Base-by-base conservation (phyloP, 768 basidiomycete genomes). In the Clathrus columnatus region DNA sequence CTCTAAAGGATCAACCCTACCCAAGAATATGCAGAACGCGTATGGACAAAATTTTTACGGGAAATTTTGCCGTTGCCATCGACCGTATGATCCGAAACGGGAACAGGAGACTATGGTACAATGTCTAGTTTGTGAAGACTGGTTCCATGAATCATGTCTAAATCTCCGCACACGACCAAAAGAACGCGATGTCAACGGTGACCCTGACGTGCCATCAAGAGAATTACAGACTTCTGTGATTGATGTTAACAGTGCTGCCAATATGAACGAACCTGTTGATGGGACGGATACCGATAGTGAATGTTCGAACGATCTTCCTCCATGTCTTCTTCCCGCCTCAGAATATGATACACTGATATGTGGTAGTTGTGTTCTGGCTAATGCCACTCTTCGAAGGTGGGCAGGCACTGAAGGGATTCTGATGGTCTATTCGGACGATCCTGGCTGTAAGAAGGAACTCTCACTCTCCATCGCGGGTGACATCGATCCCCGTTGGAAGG, bases 131-230 rank as follows among this genome's bases (percentile, higher is more conserved):
- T 92, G 90, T 68, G 90, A 92, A 88, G 89, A 92, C 64, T 92
- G 90, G 90, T 92, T 83, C 68, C 90, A 92, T 61, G 90, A 92
- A 71, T 91, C 87, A 10, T 92, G 90, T 62, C 81, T 90, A 61
- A 85, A 88, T 67, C 75, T 92, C 43, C 79, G 87, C 57, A 79
- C 84, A 65, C 77, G 77, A 20, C 86, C 85, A 7, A 60, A 69
- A 5, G 75, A 76, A 7, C 74, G 79, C 18, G 52, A 43, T 17
- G 30, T 18, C 21, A 26, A 41, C 6, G 50, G 72, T 73, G 44
- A 67, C 63, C 51, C 59, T 61, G 6, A 46, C 21, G 48, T 43
- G 29, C 26, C 16, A 28, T 36, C 56, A 44, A 54, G 11, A 26
- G 56, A 64, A 48, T 44, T 61, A 47, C 59, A 62, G n/a, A 42